Conservation (phyloP, 306 rosid genomes). For the Senna siamea region DNA sequence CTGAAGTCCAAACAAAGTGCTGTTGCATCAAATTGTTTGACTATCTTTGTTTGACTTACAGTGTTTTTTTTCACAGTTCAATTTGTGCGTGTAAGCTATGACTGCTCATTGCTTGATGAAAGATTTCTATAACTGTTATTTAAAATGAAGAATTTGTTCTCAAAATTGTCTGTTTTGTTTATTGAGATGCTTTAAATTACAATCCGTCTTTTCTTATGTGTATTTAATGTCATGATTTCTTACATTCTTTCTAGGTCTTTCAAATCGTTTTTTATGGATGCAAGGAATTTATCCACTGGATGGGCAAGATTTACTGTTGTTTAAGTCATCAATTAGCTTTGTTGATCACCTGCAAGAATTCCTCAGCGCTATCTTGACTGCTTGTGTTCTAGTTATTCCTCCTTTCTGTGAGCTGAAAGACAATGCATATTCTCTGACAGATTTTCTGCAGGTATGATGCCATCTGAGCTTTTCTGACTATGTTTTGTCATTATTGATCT, state of each 20-base stretch:
- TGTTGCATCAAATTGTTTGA: background rate
- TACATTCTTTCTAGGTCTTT: constrained; percentile 60
- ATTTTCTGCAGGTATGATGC: constrained; percentile 68
- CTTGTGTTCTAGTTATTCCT: constrained; percentile 78
- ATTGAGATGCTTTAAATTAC: background rate
- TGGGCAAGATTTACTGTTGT: constrained; percentile 67
- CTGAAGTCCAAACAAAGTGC: background rate
- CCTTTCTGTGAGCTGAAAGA: constrained; percentile 62
- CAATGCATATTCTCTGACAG: constrained; percentile 58
- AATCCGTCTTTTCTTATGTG: background rate
- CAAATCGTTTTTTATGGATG: constrained; percentile 89
- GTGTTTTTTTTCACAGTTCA: background rate
- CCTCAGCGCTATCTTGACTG: constrained; percentile 72
- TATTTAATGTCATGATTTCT: constrained; percentile 22
- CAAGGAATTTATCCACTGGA: constrained; percentile 70
- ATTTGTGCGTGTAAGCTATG: background rate
- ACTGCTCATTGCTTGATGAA: constrained; percentile 26
- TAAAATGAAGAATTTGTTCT: constrained; percentile 7
- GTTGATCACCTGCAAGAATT: constrained; percentile 93
- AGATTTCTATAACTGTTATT: background rate
- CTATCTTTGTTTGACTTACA: background rate
- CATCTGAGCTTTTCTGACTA: constrained; percentile 7
- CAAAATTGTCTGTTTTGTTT: background rate
- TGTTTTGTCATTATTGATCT: constrained; percentile 24
- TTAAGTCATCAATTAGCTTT: constrained; percentile 86